Evolutionary conservation across 345 rosid genomes (phyloP).

Genomic region (Pistacia atlantica): DNA sequence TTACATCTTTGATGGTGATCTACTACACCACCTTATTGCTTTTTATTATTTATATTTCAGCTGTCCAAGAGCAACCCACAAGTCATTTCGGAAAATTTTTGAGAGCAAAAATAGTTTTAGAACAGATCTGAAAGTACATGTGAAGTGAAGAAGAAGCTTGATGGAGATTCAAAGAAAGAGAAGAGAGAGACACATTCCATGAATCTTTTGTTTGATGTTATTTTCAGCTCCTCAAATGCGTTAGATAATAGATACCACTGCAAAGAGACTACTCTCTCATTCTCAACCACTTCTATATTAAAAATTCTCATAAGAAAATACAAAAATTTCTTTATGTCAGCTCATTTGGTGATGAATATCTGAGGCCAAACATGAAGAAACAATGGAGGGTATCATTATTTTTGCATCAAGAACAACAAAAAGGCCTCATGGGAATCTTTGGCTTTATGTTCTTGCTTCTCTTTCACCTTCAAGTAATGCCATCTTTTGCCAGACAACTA

Average conservation of each 20-base stretch:
- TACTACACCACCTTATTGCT: background rate
- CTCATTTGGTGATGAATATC: constrained; percentile 14
- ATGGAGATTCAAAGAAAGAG: background rate
- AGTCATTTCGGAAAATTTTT: background rate
- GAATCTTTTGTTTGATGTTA: constrained; percentile 11
- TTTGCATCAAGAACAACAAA: constrained; percentile 4
- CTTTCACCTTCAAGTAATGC: constrained; percentile 18
- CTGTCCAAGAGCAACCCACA: constrained; percentile 6
- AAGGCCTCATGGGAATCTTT: constrained; percentile 23
- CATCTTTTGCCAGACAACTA: constrained; percentile 36
- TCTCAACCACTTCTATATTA: constrained; percentile 12
- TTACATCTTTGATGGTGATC: constrained; percentile 22
- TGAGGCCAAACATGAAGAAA: constrained; percentile 36
- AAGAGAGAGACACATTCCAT: background rate
- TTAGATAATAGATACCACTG: too few species aligned
- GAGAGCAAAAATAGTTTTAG: background rate
- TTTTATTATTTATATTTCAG: constrained; percentile 14
- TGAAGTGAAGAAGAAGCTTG: background rate
- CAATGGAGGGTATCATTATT: constrained; percentile 22
- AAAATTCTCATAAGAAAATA: background rate
- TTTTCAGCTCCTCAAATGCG: background rate
- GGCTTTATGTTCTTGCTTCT: constrained; percentile 29
- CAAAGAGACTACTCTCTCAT: background rate
- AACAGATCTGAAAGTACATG: constrained; percentile 27
- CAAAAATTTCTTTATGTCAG: constrained; percentile 11